phyloP scores from a whole-genome alignment of 2,329 filamentous ascomycete species.

The Pezicula rhizophila region DNA sequence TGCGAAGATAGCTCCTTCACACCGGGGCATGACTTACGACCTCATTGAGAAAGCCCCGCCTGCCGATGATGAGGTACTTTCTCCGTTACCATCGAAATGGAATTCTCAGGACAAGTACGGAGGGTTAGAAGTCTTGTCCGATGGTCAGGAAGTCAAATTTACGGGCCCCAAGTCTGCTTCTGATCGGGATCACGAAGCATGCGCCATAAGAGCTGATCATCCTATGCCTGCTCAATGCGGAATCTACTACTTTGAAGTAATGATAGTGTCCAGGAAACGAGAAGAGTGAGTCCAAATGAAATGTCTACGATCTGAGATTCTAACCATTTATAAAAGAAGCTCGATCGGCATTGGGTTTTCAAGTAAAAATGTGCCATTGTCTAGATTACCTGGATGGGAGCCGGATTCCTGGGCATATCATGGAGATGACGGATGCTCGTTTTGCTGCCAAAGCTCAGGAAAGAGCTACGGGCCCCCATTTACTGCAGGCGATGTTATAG shows the following conservation, averaged over 20 bases:
- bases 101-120: conserved; percentile 69
- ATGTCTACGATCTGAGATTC: neutral
- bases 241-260: conserved; percentile 87
- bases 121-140: conserved; percentile 66
- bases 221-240: conserved; percentile 85
- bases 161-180: conserved; percentile 37
- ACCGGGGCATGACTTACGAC: conserved; percentile 77
- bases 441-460: conserved; percentile 49
- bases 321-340: conserved; percentile 34
- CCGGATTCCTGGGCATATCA: conserved; percentile 64
- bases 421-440: conserved; percentile 60
- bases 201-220: conserved; percentile 74
- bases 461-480: conserved; percentile 53
- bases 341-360: conserved; percentile 60
- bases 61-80: conserved; percentile 54
- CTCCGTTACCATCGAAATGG: conserved; percentile 76
- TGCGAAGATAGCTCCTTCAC: conserved; percentile 52
- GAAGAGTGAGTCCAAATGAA: conserved; percentile 47
- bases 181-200: conserved; percentile 67
- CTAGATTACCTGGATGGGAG: conserved; percentile 60
- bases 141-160: conserved; percentile 68
- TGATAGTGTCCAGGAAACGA: conserved; percentile 59
- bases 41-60: conserved; percentile 70
- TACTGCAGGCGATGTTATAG: conserved; percentile 51
- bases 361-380: conserved; percentile 44